Evolutionary conservation across 2,329 filamentous ascomycete genomes (phyloP).

Genomic region (Cyphellophora europaea): DNA sequence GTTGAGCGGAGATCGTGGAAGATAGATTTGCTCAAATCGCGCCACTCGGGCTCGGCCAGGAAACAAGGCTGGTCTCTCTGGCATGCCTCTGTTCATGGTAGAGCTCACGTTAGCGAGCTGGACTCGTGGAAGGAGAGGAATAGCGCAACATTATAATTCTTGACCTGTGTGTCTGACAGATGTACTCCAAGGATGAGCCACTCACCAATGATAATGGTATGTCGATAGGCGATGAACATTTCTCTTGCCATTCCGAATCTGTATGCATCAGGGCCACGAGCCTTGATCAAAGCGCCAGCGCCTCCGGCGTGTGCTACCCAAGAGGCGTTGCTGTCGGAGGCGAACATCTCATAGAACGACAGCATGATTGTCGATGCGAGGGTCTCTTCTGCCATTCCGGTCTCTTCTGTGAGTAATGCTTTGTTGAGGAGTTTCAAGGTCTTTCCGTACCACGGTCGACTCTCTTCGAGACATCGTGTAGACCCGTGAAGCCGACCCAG

Average conservation of each 20-base stretch:
- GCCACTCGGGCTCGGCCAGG: slow-evolving; percentile 26
- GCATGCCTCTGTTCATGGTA: too few species aligned
- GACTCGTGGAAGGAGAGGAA: too few species aligned
- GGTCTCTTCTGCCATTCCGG: slow-evolving; percentile 24
- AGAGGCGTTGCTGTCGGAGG: slow-evolving; percentile 25
- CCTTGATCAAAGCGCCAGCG: slow-evolving; percentile 24
- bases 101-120: too few species aligned
- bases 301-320: slow-evolving; percentile 30
- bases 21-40: slow-evolving; percentile 22
- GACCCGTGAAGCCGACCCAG: slow-evolving; percentile 19
- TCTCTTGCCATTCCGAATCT: slow-evolving; percentile 25
- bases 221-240: slow-evolving; percentile 27
- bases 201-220: slow-evolving; percentile 26
- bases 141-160: too few species aligned
- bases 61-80: slow-evolving; percentile 26
- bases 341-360: slow-evolving; percentile 28
- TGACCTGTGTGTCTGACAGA: too few species aligned
- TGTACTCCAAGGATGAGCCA: too few species aligned
- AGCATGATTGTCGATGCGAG: slow-evolving; percentile 26
- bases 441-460: slow-evolving; percentile 24
- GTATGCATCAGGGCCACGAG: slow-evolving; percentile 24
- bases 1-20: slow-evolving; percentile 16
- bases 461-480: slow-evolving; percentile 19
- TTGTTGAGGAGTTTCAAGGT: slow-evolving; percentile 23
- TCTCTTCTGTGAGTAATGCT: slow-evolving; percentile 20